phyloP scores from a whole-genome alignment of 2,329 filamentous ascomycete species.

The Neofusicoccum sp. region DNA sequence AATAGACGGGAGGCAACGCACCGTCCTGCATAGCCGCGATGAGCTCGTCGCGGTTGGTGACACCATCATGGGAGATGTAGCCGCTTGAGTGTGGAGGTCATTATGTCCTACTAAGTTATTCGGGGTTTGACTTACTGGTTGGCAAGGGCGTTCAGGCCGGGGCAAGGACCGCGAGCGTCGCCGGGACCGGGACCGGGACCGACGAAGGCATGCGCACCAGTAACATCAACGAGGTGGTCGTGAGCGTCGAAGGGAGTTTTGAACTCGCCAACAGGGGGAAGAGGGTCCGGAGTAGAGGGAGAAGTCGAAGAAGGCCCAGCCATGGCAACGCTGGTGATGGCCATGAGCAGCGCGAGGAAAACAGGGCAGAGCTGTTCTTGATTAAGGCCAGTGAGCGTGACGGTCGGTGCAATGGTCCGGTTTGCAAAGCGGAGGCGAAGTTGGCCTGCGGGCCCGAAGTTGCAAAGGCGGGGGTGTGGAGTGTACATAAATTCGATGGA shows the following conservation, averaged over 20 bases:
- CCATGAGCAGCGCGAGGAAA: background rate
- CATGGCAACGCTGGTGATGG: background rate
- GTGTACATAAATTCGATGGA: no score
- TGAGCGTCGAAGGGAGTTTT: background rate
- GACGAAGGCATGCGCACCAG: background rate
- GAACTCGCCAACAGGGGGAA: background rate
- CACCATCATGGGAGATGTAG: background rate
- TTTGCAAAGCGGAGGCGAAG: no score
- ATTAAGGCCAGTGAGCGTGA: background rate
- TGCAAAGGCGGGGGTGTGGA: no score
- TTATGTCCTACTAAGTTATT: background rate
- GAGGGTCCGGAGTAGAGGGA: background rate
- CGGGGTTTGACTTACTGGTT: constrained; percentile 6
- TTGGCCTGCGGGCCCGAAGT: no score
- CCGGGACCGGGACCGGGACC: background rate
- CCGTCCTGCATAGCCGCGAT: constrained; percentile 8
- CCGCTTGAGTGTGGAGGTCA: background rate
- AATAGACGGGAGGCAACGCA: constrained; percentile 30
- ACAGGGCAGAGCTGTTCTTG: background rate
- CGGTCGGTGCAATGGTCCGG: no score
- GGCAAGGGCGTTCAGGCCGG: constrained; percentile 6
- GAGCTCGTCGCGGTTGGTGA: background rate
- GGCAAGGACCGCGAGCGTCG: background rate
- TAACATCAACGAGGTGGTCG: background rate
- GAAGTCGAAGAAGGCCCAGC: no score